Conservation (phyloP, 768 basidiomycete genomes). For the Cantharellus cinnabarinus region DNA sequence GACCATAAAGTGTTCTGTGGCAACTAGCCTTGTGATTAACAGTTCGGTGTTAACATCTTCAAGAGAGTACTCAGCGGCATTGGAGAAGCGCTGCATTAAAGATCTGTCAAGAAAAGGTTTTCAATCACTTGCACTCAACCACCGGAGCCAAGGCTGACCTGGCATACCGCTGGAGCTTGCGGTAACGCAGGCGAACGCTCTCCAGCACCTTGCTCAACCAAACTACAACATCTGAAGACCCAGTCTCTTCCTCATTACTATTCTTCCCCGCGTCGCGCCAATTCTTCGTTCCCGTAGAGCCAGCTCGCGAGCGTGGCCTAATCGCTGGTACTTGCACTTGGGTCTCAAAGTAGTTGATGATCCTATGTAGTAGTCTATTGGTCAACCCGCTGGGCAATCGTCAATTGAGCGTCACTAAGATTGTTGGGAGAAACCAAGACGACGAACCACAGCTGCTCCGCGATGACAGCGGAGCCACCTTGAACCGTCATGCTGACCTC, state of each 20-base stretch:
- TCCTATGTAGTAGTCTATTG: constrained; percentile 79
- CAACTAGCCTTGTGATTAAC: constrained; percentile 62
- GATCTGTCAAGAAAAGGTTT: constrained; percentile 22
- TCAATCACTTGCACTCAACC: constrained; percentile 1
- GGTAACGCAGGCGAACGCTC: constrained; percentile 73
- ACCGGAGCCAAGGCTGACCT: constrained; percentile 27
- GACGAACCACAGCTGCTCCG: constrained; percentile 82
- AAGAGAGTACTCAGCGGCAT: constrained; percentile 77
- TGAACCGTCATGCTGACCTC: constrained; percentile 75
- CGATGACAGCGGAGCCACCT: constrained; percentile 77
- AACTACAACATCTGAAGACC: constrained; percentile 12
- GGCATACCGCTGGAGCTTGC: constrained; percentile 86
- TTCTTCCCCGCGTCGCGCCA: not conserved
- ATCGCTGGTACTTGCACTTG: constrained; percentile 42
- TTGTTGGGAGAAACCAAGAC: not conserved
- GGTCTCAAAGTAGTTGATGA: constrained; percentile 85
- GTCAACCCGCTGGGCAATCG: constrained; percentile 49
- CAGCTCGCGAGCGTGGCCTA: not conserved
- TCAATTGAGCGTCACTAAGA: not conserved
- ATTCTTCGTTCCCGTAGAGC: not conserved
- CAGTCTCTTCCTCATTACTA: constrained; percentile 42
- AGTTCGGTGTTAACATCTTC: constrained; percentile 51
- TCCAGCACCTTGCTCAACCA: constrained; percentile 94
- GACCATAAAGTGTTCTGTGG: constrained; percentile 81
- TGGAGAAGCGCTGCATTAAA: constrained; percentile 72